phyloP scores from a whole-genome alignment of 257 asterid genomes.

The Solanum peruvianum region DNA sequence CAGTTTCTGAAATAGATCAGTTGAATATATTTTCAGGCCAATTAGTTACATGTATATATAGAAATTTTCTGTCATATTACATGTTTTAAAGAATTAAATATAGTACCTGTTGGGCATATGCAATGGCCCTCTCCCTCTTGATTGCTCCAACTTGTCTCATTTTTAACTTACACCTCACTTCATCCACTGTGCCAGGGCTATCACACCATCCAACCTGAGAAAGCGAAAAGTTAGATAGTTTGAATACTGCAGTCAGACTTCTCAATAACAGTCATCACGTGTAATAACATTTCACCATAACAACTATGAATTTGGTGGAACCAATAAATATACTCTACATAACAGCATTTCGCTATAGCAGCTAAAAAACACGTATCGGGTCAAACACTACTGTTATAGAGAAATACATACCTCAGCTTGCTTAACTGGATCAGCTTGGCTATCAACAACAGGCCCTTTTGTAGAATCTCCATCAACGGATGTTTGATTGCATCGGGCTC shows the following conservation, averaged over 20 bases:
- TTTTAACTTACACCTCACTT: slow-evolving; percentile 62
- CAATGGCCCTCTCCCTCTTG: slow-evolving; percentile 77
- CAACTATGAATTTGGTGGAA: neutral
- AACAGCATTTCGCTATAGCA: neutral
- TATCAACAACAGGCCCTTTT: neutral
- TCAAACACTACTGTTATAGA: neutral
- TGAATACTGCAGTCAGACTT: neutral
- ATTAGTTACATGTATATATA: neutral
- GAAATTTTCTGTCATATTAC: neutral
- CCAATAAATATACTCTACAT: neutral
- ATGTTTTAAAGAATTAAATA: neutral
- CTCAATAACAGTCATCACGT: neutral
- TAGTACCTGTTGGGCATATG: slow-evolving; percentile 68
- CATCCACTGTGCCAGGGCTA: slow-evolving; percentile 56
- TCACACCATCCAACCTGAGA: slow-evolving; percentile 81
- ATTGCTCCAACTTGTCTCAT: slow-evolving; percentile 81
- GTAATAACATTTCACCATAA: neutral
- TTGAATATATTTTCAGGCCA: neutral
- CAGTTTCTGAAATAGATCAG: slow-evolving; percentile 11
- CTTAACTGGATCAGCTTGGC: slow-evolving; percentile 30
- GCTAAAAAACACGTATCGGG: neutral
- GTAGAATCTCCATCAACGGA: slow-evolving; percentile 9
- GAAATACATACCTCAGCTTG: slow-evolving; percentile 49
- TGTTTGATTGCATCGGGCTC: slow-evolving; percentile 47
- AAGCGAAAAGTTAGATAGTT: neutral